Evolutionary conservation across 768 basidiomycete species (phyloP).

Genomic region (Amanita rubescens): DNA sequence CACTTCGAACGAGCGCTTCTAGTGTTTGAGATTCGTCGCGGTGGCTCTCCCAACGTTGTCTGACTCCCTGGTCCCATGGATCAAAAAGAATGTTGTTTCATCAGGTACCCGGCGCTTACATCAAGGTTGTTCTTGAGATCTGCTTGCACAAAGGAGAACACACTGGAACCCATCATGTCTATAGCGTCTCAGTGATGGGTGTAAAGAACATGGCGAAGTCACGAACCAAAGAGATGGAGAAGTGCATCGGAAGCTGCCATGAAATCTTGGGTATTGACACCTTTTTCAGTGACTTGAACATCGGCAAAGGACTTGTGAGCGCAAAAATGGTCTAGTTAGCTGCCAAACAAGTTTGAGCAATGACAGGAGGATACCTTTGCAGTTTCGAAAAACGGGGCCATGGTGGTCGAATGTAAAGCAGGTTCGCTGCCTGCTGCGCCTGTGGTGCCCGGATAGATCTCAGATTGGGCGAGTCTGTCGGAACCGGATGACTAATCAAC

Average conservation of each 20-base stretch:
- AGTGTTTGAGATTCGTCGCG: slow-evolving; percentile 43
- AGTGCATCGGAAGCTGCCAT: slow-evolving; percentile 87
- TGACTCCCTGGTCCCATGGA: slow-evolving; percentile 47
- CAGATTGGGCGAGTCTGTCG: too few relatives aligned
- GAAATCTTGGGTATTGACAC: slow-evolving; percentile 77
- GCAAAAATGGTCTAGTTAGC: background rate
- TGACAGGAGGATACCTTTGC: background rate
- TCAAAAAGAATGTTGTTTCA: background rate
- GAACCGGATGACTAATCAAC: too few relatives aligned
- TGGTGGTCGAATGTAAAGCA: background rate
- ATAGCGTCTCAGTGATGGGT: slow-evolving; percentile 12
- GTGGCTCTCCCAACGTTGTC: slow-evolving; percentile 40
- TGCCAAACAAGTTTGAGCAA: background rate
- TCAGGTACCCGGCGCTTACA: background rate
- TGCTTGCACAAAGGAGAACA: slow-evolving; percentile 69
- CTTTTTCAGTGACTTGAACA: slow-evolving; percentile 65
- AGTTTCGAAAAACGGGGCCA: background rate
- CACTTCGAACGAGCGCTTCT: slow-evolving; percentile 51
- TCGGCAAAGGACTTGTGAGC: slow-evolving; percentile 72
- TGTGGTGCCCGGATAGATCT: background rate
- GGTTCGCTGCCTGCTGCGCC: background rate
- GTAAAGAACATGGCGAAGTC: slow-evolving; percentile 4
- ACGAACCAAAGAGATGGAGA: slow-evolving; percentile 60
- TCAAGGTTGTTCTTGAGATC: slow-evolving; percentile 42
- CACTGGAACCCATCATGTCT: slow-evolving; percentile 63